Evolutionary conservation across 768 basidiomycete genomes (phyloP), one percentile per base, ranked within the genome.

Genomic region (Sarcomyxa edulis): DNA sequence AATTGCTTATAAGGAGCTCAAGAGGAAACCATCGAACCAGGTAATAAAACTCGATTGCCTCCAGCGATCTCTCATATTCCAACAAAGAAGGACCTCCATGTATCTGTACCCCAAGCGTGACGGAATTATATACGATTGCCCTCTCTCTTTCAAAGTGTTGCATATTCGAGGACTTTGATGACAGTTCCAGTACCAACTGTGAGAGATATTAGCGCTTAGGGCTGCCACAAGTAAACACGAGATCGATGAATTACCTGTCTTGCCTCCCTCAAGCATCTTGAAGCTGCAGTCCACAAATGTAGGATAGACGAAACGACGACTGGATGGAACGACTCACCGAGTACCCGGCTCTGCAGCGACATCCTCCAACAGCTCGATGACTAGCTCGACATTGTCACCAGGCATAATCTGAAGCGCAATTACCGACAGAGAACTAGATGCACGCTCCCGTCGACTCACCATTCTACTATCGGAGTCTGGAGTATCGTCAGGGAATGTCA

Each of bases 171-270:
- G 47, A 93, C 76, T 64, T 92, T 89, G 47, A 88, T 91, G 46
- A 96, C 81, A 50, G 97, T 80, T 51, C 95, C 95, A 45, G 95
- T 98, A 41, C 91, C 94, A 55, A 97, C 88, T 90, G 37, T n/a
- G n/a, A n/a, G 20, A 27, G 25, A 36, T 35, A 37, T 49, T 23
- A n/a, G n/a, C n/a, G n/a, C n/a, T n/a, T 37, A 24, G 51, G 39
- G 32, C 16, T 32, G 15, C 1, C 34, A 30, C 12, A 26, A 7
- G 11, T 44, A 5, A 11, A 34, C 4, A 12, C 27, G 23, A 21
- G 27, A 14, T 12, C 15, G 26, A 35, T 48, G 21, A 58, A 81
- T 65, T 52, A 90, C 88, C 75, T 7, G 95, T 97, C 68, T 81
- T 94, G 55, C 91, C 89, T 48, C 91, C 93, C 62, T 96, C 93